Base-by-base conservation (phyloP, 2,329 filamentous ascomycete species). In the Neurospora sp. region DNA sequence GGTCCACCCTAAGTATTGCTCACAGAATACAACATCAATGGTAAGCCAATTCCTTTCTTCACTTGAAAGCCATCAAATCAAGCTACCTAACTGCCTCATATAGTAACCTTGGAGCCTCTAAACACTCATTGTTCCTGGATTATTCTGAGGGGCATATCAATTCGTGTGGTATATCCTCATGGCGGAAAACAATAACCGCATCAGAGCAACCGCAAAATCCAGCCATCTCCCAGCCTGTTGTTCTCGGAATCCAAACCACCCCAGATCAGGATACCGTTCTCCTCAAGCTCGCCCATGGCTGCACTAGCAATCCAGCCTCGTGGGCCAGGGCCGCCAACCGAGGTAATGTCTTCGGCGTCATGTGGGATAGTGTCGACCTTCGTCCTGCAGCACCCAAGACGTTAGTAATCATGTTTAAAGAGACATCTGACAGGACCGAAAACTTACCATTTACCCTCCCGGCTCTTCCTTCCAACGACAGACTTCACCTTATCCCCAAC, bases 231-330 rank as follows among this genome's bases (percentile, higher is more conserved):
- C 65, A 88, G 76, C 66, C 85, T 80, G 74, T 80, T 78, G 72
- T 86, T 86, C 19, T 80, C 79, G 46, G 83, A 83, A 65, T 82
- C 81, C 69, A 89, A 68, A 0, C 89, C 89, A 41, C 89, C 89
- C 81, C 87, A 88, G 11, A 91, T 74, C 37, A 91, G 77, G 12
- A 91, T 81, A 3, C 82, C 86, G 43, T 82, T 85, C 76, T 87
- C 85, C 77, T 89, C 88, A 41, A 89, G 77, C 71, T 90, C 86
- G 0, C 83, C 83, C 79, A 89, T 82, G 15, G 83, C 80, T 28
- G 86, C 84, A 68, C 83, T 86, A 2, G 84, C 86, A 69, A 89
- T 80, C 86, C 86, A 88, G 1, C 86, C 88, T 71, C 89, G 80
- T 8, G 84, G 78, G 1, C 79, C 80, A 0, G 88, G 88, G 36